These are phyloP conservation scores for Trichoderma asperelloides DNA, from an alignment of 495 filamentous ascomycete genomes.

Conservation along the genomic window DNA sequence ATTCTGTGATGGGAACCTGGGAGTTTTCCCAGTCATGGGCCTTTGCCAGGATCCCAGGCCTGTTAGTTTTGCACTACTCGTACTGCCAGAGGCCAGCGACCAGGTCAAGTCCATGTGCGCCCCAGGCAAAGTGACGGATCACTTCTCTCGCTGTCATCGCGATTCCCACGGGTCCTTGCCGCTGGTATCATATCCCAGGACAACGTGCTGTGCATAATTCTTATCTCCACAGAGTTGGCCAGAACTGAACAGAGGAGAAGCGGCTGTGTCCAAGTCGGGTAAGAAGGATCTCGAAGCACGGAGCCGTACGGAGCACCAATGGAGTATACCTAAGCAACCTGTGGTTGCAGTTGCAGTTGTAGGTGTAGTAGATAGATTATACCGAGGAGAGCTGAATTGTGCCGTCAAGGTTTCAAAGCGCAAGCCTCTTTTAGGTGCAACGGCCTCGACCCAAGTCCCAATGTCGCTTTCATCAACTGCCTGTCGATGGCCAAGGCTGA, in stretches of 20 bases:
- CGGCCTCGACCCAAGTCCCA: not conserved
- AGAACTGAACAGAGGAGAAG: not conserved
- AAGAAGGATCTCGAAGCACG: not conserved
- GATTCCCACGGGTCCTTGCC: not conserved
- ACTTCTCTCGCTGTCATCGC: slow-evolving; percentile 2
- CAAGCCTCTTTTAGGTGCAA: not conserved
- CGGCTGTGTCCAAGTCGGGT: not conserved
- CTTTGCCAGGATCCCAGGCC: not conserved
- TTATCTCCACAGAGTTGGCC: not conserved
- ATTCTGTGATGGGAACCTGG: not conserved
- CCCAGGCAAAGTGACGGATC: slow-evolving; percentile 4
- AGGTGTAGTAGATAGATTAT: not conserved
- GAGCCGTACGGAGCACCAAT: not conserved
- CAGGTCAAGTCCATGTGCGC: not conserved
- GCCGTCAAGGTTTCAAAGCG: not conserved
- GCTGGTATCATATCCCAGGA: slow-evolving; percentile 3
- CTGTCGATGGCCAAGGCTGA: not conserved
- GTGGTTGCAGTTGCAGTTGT: not conserved
- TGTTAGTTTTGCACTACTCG: not conserved
- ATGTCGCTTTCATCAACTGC: not conserved
- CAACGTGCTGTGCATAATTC: not conserved
- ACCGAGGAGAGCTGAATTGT: not conserved
- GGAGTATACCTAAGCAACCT: not conserved
- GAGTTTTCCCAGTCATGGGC: not conserved
- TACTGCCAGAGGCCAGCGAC: not conserved